These are phyloP conservation scores for Lactifluus piperatus DNA, from an alignment of 768 basidiomycete genomes.

Conservation along the genomic window DNA sequence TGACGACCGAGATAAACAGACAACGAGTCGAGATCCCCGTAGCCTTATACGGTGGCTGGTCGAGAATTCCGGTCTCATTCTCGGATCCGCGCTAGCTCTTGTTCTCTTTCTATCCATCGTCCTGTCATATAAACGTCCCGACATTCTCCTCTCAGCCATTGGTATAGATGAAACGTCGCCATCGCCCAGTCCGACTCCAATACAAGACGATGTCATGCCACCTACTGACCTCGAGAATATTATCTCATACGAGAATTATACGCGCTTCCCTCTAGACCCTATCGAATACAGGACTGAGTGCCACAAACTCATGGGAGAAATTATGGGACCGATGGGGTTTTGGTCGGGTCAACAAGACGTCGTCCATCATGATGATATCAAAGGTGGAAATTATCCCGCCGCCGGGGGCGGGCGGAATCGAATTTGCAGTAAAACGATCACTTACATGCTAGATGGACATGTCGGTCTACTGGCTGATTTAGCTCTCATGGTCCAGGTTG, in stretches of 20 bases:
- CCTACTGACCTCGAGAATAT: constrained; percentile 18
- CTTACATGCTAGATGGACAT: constrained; percentile 60
- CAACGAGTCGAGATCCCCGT: constrained; percentile 2
- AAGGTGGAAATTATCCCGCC: constrained; percentile 19
- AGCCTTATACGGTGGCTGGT: constrained; percentile 13
- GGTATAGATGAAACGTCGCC: constrained; percentile 26
- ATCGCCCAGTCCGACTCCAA: constrained; percentile 17
- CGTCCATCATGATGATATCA: constrained; percentile 24
- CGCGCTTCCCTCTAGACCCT: constrained; percentile 48
- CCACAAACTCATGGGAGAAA: constrained; percentile 36
- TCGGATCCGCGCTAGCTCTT: constrained; percentile 38
- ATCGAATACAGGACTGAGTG: constrained; percentile 51
- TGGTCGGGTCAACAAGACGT: constrained; percentile 38
- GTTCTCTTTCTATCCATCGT: constrained; percentile 39
- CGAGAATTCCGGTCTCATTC: constrained; percentile 31
- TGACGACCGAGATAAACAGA: constrained; percentile 20
- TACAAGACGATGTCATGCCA: constrained; percentile 21
- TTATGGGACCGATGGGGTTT: constrained; percentile 42
- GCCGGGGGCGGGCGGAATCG: constrained; percentile 22
- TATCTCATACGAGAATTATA: constrained; percentile 51
- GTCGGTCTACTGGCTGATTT: constrained; percentile 60
- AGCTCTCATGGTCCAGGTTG: constrained; percentile 57
- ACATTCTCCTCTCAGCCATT: constrained; percentile 37
- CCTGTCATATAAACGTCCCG: constrained; percentile 43
- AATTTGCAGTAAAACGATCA: constrained; percentile 55